Evolutionary conservation across 2,329 filamentous ascomycete genomes (phyloP), one percentile per base, ranked within the genome.

Genomic region (Ceratocystis destructans): DNA sequence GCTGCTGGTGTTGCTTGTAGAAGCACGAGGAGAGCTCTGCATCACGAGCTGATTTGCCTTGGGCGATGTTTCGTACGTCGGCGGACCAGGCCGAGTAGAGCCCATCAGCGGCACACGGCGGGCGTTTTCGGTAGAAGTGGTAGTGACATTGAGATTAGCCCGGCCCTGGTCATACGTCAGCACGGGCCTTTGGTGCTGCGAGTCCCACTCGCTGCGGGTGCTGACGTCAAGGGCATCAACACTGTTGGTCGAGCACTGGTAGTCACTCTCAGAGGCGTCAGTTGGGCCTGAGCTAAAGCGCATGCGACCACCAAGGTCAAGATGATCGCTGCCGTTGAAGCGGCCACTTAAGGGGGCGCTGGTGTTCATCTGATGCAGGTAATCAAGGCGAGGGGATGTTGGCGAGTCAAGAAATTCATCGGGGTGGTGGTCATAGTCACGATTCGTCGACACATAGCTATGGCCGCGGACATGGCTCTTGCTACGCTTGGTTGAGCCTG

Each of bases 141-240:
- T 63, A 28, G 33, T 50, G n/a, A 63, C 61, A 57, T 65, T 45
- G 50, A 65, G 50, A 41, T 57, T 46, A 8, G 37, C 50, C 8
- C 63, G 63, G 33, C 25, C 48, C 31, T 65, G 63, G 50, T 65
- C 63, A 31, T 65, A 65, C 37, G 59, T 31, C 22, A 65, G 28
- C 44, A 45, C 53, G 10, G 63, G 63, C 12, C 63, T 50, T 37
- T 65, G 63, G 63, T 65, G 53, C 17, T 59, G 37, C 31, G 48
- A 25, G 28, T 65, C 63, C 7, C 53, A 50, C 10, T 61, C 63
- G 22, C 31, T 41, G 31, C 50, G 63, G 25, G 53, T 17, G 20
- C n/a, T 37, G 8, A 45, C 33, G 10, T 65, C 63, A 44, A 59
- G 59, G 37, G 10, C 33, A 20, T 61, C 63, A 17, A 46, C 15